Conservation (phyloP, 2,329 filamentous ascomycete species). For the Aspergillus pseudoglaucus region DNA sequence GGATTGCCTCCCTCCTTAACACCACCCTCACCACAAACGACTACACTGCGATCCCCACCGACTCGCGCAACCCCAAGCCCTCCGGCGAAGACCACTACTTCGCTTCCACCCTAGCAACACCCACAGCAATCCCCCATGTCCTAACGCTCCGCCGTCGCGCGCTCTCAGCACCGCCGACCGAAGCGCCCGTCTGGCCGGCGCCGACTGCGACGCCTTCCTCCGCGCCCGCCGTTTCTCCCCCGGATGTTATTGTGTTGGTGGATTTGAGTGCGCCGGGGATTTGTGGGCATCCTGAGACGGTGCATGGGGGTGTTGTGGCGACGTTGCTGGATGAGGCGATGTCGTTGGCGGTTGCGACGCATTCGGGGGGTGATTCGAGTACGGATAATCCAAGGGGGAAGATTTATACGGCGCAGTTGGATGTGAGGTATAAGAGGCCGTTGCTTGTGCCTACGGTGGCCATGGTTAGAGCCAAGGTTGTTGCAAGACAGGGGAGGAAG, state of each 20-base stretch:
- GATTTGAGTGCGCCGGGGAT: constrained; percentile 30
- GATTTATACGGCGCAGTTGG: constrained; percentile 36
- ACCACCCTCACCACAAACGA: constrained; percentile 14
- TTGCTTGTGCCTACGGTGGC: constrained; percentile 30
- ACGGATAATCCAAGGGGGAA: constrained; percentile 21
- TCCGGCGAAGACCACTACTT: constrained; percentile 40
- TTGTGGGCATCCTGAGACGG: constrained; percentile 33
- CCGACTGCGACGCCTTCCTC: constrained; percentile 17
- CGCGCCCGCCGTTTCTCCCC: constrained; percentile 18
- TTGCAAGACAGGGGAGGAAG: constrained; percentile 33
- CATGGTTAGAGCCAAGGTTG: constrained; percentile 31
- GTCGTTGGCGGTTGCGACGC: constrained; percentile 32
- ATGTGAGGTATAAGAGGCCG: constrained; percentile 34
- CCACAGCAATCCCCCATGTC: constrained; percentile 35
- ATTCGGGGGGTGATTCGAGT: constrained; percentile 12
- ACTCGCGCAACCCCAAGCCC: constrained; percentile 34
- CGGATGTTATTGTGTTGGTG: constrained; percentile 34
- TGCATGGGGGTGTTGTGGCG: constrained; percentile 37
- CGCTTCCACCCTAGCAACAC: constrained; percentile 31
- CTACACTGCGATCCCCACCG: constrained; percentile 34
- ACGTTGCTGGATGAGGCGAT: constrained; percentile 41
- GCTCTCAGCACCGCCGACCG: constrained; percentile 13
- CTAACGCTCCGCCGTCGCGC: constrained; percentile 32
- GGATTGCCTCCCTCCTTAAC: constrained; percentile 26
- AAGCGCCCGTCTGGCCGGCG: constrained; percentile 20